Evolutionary conservation across 768 basidiomycete genomes (phyloP).

Genomic region (Tulasnella sp.): DNA sequence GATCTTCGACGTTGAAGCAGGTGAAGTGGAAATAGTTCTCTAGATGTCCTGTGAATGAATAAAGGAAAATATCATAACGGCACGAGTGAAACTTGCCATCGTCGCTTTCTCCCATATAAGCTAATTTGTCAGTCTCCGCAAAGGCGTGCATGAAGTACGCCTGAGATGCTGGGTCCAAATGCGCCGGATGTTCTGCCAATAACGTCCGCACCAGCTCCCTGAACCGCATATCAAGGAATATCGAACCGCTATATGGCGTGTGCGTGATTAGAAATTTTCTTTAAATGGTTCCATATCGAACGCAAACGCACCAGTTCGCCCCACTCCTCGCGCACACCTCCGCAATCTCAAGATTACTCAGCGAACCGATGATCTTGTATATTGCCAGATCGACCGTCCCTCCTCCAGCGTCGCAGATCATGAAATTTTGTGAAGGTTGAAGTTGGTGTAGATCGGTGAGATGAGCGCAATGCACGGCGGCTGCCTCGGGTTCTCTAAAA

Average conservation of each 20-base stretch:
- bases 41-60: slow-evolving; percentile 29
- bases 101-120: slow-evolving; percentile 59
- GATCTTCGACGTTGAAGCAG: slow-evolving; percentile 72
- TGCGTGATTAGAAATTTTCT: not conserved
- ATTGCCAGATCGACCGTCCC: slow-evolving; percentile 29
- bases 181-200: slow-evolving; percentile 72
- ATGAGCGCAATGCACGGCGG: slow-evolving; percentile 82
- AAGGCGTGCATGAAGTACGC: slow-evolving; percentile 80
- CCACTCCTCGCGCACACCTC: slow-evolving; percentile 84
- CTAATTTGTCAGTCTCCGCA: slow-evolving; percentile 78
- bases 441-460: slow-evolving; percentile 71
- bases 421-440: slow-evolving; percentile 71
- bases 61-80: slow-evolving; percentile 8
- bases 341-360: slow-evolving; percentile 77
- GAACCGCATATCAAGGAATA: slow-evolving; percentile 83
- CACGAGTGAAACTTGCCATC: slow-evolving; percentile 44
- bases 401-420: slow-evolving; percentile 87
- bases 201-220: slow-evolving; percentile 68
- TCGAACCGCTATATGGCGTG: slow-evolving; percentile 38
- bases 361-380: slow-evolving; percentile 63
- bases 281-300: not conserved
- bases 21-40: slow-evolving; percentile 81
- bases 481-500: slow-evolving; percentile 60
- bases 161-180: slow-evolving; percentile 69
- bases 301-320: slow-evolving; percentile 48